phyloP scores from a whole-genome alignment of 176 grass and related monocot species.

The Metroxylon sagu region DNA sequence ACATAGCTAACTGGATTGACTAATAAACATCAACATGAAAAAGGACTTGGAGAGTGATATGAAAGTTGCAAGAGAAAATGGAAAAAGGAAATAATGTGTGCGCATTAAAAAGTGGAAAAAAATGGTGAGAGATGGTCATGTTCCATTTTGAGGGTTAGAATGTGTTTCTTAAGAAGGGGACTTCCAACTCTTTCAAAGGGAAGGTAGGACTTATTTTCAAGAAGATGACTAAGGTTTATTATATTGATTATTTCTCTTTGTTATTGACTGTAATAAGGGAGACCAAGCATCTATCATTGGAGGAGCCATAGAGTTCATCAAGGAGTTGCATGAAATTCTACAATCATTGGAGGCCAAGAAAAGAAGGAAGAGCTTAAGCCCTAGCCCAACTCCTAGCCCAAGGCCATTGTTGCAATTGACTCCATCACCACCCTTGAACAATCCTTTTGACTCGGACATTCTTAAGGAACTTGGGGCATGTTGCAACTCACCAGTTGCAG shows the following conservation, averaged over 20 bases:
- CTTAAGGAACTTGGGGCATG: constrained; percentile 69
- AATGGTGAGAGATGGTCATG: too few relatives aligned
- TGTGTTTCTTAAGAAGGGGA: too few relatives aligned
- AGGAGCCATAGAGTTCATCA: constrained; percentile 91
- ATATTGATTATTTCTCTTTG: background rate
- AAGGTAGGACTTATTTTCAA: too few relatives aligned
- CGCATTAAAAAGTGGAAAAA: too few relatives aligned
- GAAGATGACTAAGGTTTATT: too few relatives aligned
- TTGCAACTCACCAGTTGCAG: constrained; percentile 76
- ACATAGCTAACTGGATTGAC: too few relatives aligned
- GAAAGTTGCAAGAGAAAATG: too few relatives aligned
- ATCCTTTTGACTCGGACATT: constrained; percentile 16
- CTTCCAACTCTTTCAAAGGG: too few relatives aligned
- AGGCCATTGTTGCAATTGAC: constrained; percentile 31
- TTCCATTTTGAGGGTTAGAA: too few relatives aligned
- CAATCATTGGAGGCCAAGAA: constrained; percentile 71
- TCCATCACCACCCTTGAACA: constrained; percentile 38
- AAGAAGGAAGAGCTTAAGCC: constrained; percentile 47
- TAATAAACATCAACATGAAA: too few relatives aligned
- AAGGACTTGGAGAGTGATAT: too few relatives aligned
- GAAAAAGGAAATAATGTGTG: too few relatives aligned
- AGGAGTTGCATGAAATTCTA: constrained; percentile 69
- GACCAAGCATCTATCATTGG: constrained; percentile 98
- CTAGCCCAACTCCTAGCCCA: constrained; percentile 34
- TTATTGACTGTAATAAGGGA: constrained; percentile 17